Base-by-base conservation (phyloP, 768 basidiomycete species). In the Crassisporium funariophilum region DNA sequence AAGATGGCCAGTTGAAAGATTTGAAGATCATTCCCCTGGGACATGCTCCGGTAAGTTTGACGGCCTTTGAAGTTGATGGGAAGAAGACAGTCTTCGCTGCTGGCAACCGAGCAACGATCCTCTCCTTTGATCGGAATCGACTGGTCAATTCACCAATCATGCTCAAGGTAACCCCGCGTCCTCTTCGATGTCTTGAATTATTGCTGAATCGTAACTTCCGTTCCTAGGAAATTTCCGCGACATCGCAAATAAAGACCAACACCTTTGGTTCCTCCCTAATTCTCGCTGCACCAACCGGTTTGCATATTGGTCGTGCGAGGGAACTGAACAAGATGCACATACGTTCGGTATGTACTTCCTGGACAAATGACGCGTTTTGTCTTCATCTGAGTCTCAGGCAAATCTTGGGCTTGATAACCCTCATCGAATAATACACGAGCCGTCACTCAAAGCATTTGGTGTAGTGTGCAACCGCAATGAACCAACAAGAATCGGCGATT, bases 241-340 rank as follows among this genome's bases (percentile, higher is more conserved):
- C 78, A 12, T 70, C 74, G 1, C 64, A 64, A 22, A 48, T 91
- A 16, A 77, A 82, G 47, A 74, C 77, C 3, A 47, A 57, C 31
- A 60, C 59, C 5, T 83, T 81, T 66, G 63, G 66, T 17, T 70
- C 74, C 1, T 79, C 83, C 1, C 63, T 91, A n/a, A 56, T 88
- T 16, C 62, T 92, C 34, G 80, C 80, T 8, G 76, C 79, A 3
- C 60, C 74, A 0, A 70, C 71, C 4, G 69, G 75, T 0, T 64
- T 94, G 12, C 66, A 78, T 38, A 79, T 95, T 35, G 92, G 91
- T 6, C 69, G 69, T 4, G 76, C 91, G 10, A 68, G 72, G 23
- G 78, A 86, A 49, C 70, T 91, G 9, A 81, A 88, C 52, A 89
- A 88, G 63, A 74, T 93, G 63, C 88, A 95, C 56, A 82, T 95